Evolutionary conservation across 768 basidiomycete species (phyloP).

Genomic region (Suillus subalutaceus): DNA sequence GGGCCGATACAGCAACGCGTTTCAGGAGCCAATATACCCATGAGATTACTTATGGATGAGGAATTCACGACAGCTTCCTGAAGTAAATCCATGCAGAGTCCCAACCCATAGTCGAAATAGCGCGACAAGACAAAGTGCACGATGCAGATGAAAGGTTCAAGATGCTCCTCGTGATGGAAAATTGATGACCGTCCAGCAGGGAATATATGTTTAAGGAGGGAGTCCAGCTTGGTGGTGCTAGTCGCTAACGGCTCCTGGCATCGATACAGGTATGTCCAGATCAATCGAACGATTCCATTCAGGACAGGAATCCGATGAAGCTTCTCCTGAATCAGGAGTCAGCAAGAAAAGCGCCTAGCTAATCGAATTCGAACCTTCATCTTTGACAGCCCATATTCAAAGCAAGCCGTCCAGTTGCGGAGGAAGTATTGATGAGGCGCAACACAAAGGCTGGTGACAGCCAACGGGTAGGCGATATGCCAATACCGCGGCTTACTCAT

Average conservation of each 20-base stretch:
- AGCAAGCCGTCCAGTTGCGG: slow-evolving; percentile 76
- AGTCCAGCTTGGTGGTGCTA: slow-evolving; percentile 78
- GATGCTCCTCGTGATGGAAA: slow-evolving; percentile 71
- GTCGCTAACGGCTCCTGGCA: slow-evolving; percentile 85
- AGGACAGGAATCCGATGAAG: slow-evolving; percentile 67
- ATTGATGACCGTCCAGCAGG: slow-evolving; percentile 65
- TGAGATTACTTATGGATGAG: slow-evolving; percentile 39
- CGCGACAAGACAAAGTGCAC: slow-evolving; percentile 83
- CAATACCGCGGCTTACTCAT: slow-evolving; percentile 89
- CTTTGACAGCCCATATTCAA: slow-evolving; percentile 74
- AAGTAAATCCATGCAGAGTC: slow-evolving; percentile 78
- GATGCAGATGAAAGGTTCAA: slow-evolving; percentile 77
- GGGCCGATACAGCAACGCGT: slow-evolving; percentile 70
- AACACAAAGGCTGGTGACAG: slow-evolving; percentile 82
- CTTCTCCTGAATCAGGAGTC: slow-evolving; percentile 63
- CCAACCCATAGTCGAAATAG: slow-evolving; percentile 83
- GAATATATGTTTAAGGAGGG: slow-evolving; percentile 75
- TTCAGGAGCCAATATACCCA: slow-evolving; percentile 65
- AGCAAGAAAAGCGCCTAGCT: slow-evolving; percentile 12
- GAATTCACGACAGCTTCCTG: slow-evolving; percentile 62
- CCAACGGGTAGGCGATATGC: slow-evolving; percentile 83
- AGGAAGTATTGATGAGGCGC: slow-evolving; percentile 85
- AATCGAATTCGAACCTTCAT: slow-evolving; percentile 61
- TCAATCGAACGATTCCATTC: slow-evolving; percentile 79
- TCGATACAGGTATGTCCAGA: slow-evolving; percentile 96